Percentiles rank a stretch among this genome's conserved stretches.
Evolutionary conservation across 768 basidiomycete species (phyloP).

Genomic region (Boletus subparvulus): DNA sequence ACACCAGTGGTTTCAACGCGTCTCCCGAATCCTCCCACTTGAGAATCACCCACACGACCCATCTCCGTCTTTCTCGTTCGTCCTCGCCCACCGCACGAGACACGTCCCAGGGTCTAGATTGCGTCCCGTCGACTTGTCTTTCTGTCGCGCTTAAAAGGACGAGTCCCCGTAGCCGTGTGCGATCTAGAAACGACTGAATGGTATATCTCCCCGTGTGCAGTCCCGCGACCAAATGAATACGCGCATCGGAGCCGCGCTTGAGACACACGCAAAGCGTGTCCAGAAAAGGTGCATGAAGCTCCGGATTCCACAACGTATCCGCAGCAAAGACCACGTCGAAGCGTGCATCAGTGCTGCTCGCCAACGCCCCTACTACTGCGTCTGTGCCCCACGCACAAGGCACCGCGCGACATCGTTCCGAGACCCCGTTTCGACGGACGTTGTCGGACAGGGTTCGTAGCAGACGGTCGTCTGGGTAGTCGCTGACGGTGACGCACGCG

Average conservation of each 20-base stretch:
- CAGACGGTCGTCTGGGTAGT: conserved; percentile 55
- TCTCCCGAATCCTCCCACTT: conserved; percentile 39
- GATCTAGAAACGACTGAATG: conserved; percentile 56
- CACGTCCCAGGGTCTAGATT: conserved; percentile 51
- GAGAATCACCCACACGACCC: conserved; percentile 69
- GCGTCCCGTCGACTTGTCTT: conserved; percentile 42
- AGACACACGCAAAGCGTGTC: conserved; percentile 51
- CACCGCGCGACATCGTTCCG: conserved; percentile 47
- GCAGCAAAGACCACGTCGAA: conserved; percentile 72
- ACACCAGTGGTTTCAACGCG: conserved; percentile 14
- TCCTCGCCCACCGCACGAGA: conserved; percentile 53
- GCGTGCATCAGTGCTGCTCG: conserved; percentile 14
- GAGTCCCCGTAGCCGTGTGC: conserved; percentile 38
- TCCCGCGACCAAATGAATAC: conserved; percentile 68
- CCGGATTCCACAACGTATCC: conserved; percentile 78
- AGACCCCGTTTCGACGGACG: conserved; percentile 48
- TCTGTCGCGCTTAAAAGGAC: conserved; percentile 47
- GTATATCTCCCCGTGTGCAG: conserved; percentile 77
- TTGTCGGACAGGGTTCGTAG: conserved; percentile 60
- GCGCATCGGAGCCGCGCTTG: conserved; percentile 41
- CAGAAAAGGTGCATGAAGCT: conserved; percentile 54
- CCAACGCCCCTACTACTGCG: conserved; percentile 37
- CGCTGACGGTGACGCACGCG: conserved; percentile 54
- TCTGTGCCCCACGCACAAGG: conserved; percentile 49
- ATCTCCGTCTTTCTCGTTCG: conserved; percentile 64